Percentiles rank a stretch among this genome's conserved stretches.
Evolutionary conservation across 305 asterid genomes (phyloP).

Genomic region (Fraxinus latifolia): DNA sequence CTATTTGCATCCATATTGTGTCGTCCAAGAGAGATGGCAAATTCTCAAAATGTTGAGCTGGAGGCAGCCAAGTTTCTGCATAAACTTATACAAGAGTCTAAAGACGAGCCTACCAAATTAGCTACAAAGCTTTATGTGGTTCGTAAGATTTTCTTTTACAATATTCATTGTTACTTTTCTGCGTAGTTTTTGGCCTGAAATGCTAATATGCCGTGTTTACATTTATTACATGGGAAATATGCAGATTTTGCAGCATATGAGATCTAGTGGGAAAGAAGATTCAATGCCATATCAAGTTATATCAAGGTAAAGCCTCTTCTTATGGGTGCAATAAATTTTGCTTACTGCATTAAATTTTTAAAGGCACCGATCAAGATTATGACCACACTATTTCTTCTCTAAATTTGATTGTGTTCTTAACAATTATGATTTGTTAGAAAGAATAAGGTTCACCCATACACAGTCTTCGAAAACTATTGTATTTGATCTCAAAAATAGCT

Average conservation of each 20-base stretch:
- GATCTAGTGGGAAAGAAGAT: conserved; percentile 95
- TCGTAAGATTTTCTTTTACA: conserved; percentile 27
- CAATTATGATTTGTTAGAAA: conserved; percentile 14
- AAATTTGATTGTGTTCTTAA: not conserved
- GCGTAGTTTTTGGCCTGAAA: conserved; percentile 8
- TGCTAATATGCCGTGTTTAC: conserved; percentile 17
- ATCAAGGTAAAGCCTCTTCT: conserved; percentile 60
- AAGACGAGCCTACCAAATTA: conserved; percentile 90
- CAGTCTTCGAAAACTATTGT: not conserved
- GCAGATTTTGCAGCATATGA: conserved; percentile 97
- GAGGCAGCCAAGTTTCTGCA: conserved; percentile 98
- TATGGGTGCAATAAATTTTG: conserved; percentile 17
- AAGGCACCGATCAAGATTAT: conserved; percentile 6
- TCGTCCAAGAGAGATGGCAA: conserved; percentile 50
- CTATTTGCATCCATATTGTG: not conserved
- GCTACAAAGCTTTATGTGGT: conserved; percentile 97
- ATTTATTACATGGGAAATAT: conserved; percentile 18
- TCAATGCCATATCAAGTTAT: conserved; percentile 98
- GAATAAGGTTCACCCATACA: not conserved
- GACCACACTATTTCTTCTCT: not conserved
- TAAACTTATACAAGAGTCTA: conserved; percentile 94
- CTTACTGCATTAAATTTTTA: conserved; percentile 19
- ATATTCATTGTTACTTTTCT: not conserved
- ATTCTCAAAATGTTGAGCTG: conserved; percentile 85
- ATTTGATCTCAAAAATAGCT: conserved; percentile 5